Evolutionary conservation across 202 grass and related monocot species (phyloP).

Genomic region (Setaria viridis): DNA sequence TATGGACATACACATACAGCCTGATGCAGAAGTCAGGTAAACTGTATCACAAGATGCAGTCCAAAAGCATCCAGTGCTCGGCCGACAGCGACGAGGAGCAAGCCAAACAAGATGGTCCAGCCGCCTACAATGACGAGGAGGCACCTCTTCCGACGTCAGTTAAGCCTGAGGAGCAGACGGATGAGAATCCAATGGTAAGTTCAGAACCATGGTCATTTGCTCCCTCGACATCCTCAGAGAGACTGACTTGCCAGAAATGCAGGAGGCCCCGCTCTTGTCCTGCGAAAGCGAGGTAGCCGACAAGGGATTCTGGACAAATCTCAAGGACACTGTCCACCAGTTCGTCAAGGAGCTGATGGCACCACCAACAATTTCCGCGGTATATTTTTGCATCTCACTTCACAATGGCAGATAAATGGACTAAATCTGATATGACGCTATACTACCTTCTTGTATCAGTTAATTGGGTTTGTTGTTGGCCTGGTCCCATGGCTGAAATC

Average conservation of each 20-base stretch:
- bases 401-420: neutral
- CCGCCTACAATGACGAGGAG: constrained; percentile 48
- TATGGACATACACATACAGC: constrained; percentile 87
- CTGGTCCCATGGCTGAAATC: constrained; percentile 82
- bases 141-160: constrained; percentile 48
- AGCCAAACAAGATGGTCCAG: neutral
- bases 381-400: constrained; percentile 29
- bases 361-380: constrained; percentile 84
- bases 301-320: constrained; percentile 63
- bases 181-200: constrained; percentile 63
- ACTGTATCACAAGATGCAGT: constrained; percentile 69
- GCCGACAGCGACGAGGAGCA: constrained; percentile 51
- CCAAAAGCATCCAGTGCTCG: constrained; percentile 42
- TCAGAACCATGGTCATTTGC: neutral
- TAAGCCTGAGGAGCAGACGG: constrained; percentile 28
- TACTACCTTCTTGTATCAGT: constrained; percentile 41
- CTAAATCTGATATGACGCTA: neutral
- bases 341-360: constrained; percentile 72
- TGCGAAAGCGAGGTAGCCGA: constrained; percentile 35
- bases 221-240: neutral
- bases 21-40: constrained; percentile 80
- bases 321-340: constrained; percentile 65
- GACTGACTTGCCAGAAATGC: constrained; percentile 44
- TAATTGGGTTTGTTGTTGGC: constrained; percentile 76
- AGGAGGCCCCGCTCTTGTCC: constrained; percentile 68